Conservation (phyloP, 2,329 filamentous ascomycete species). For the Botrytis deweyae region DNA sequence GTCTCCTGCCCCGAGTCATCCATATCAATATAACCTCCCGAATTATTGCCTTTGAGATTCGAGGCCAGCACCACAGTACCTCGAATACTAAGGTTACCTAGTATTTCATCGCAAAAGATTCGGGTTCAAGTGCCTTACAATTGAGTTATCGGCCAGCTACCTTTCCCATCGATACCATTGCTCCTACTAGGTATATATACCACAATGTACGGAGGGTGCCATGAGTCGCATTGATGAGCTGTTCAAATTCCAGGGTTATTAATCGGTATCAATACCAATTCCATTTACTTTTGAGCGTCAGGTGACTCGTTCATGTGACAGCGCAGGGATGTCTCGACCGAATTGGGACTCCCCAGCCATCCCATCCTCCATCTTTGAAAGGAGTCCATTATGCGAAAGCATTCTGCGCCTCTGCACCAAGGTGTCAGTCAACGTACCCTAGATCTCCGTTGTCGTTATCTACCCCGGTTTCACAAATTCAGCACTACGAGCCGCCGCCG, state of each 20-base stretch:
- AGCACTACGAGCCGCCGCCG: not conserved
- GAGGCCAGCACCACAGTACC: not conserved
- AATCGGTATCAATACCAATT: not conserved
- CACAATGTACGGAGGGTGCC: not conserved
- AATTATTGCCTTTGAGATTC: not conserved
- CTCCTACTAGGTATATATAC: not conserved
- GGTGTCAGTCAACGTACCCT: not conserved
- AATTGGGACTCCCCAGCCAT: not conserved
- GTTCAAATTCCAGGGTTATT: not conserved
- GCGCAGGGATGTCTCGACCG: not conserved
- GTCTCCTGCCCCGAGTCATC: not conserved
- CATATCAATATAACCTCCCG: not conserved
- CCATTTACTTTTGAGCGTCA: not conserved
- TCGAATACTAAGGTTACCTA: not conserved
- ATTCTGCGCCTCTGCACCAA: not conserved
- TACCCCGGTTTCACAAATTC: not conserved
- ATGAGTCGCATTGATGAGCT: not conserved
- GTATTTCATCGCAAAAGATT: not conserved
- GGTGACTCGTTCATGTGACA: not conserved
- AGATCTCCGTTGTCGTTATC: not conserved
- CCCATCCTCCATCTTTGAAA: not conserved
- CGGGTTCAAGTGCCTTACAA: not conserved
- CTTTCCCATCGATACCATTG: not conserved
- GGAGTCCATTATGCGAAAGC: not conserved
- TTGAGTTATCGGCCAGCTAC: not conserved